Evolutionary conservation across 2,329 filamentous ascomycete species (phyloP).

Genomic region (Fusarium circinatum): DNA sequence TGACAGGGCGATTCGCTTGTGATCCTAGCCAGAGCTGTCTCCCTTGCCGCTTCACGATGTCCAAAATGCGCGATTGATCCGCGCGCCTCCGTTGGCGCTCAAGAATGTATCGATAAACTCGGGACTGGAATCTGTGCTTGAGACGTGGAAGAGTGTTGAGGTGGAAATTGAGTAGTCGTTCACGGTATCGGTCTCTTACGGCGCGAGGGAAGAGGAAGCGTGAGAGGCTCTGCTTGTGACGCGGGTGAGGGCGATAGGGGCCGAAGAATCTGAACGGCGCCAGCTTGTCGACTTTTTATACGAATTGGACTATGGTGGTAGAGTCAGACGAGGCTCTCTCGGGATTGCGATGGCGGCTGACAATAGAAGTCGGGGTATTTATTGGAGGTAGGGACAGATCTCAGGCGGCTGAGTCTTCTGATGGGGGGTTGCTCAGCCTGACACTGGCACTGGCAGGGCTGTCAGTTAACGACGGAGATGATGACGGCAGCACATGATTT

Average conservation of each 20-base stretch:
- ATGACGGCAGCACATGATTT: slow-evolving; percentile 43
- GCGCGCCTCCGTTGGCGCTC: slow-evolving; percentile 67
- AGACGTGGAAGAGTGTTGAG: slow-evolving; percentile 78
- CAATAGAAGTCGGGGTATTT: not conserved
- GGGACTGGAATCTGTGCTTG: slow-evolving; percentile 77
- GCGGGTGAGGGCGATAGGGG: slow-evolving; percentile 50
- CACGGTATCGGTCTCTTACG: slow-evolving; percentile 69
- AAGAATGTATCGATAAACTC: slow-evolving; percentile 79
- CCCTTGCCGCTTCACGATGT: slow-evolving; percentile 54
- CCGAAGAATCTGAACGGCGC: slow-evolving; percentile 57
- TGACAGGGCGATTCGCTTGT: slow-evolving; percentile 40
- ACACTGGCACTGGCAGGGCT: slow-evolving; percentile 34
- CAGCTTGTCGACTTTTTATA: slow-evolving; percentile 49
- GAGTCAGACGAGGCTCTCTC: slow-evolving; percentile 22
- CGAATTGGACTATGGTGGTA: slow-evolving; percentile 1
- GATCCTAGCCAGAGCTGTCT: slow-evolving; percentile 59
- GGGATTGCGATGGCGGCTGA: slow-evolving; percentile 26
- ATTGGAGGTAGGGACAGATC: slow-evolving; percentile 5
- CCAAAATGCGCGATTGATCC: slow-evolving; percentile 59
- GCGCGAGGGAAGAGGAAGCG: slow-evolving; percentile 76
- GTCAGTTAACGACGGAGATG: slow-evolving; percentile 28
- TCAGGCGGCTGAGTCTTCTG: slow-evolving; percentile 48
- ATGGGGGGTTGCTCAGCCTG: slow-evolving; percentile 37
- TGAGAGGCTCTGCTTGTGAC: slow-evolving; percentile 62
- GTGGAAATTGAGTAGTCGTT: slow-evolving; percentile 75